A percentile compares a stretch with the other conserved stretches of the same genome.
Evolutionary conservation across 1,284 basidiomycete genomes (phyloP).

Genomic region (Fomitiporia mediterranea): DNA sequence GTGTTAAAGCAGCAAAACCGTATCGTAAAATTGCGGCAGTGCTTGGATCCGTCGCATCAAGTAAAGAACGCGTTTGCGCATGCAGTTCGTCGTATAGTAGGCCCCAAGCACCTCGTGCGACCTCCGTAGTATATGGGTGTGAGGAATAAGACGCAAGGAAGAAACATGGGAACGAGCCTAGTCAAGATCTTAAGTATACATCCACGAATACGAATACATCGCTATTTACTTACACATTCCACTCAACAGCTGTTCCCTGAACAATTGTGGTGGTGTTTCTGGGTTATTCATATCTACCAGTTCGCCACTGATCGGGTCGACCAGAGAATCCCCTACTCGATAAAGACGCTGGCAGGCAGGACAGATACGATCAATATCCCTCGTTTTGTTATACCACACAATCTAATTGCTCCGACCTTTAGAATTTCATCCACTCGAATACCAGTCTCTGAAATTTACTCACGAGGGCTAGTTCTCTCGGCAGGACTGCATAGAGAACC

Average conservation of each 20-base stretch:
- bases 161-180: slow-evolving; percentile 75
- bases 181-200: neutral
- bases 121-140: slow-evolving; percentile 43
- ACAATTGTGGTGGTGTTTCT: slow-evolving; percentile 39
- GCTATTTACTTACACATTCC: slow-evolving; percentile 61
- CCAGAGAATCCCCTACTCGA: slow-evolving; percentile 56
- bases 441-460: slow-evolving; percentile 24
- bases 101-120: slow-evolving; percentile 67
- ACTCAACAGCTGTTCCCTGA: slow-evolving; percentile 64
- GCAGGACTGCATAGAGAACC: slow-evolving; percentile 63
- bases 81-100: slow-evolving; percentile 62
- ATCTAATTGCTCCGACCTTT: no score
- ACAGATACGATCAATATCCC: slow-evolving; percentile 60
- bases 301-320: slow-evolving; percentile 39
- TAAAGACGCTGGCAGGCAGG: slow-evolving; percentile 72
- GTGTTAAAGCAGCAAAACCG: slow-evolving; percentile 11
- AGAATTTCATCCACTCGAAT: neutral
- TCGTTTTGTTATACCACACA: slow-evolving; percentile 80
- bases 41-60: slow-evolving; percentile 39
- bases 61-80: slow-evolving; percentile 54
- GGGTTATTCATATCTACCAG: slow-evolving; percentile 24
- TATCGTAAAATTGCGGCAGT: slow-evolving; percentile 16
- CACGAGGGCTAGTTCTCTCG: slow-evolving; percentile 67
- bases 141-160: slow-evolving; percentile 56
- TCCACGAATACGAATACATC: neutral